Evolutionary conservation across 106 monocot species (phyloP), one percentile per base, ranked within the genome.

Genomic region (Phalaenopsis equestris): DNA sequence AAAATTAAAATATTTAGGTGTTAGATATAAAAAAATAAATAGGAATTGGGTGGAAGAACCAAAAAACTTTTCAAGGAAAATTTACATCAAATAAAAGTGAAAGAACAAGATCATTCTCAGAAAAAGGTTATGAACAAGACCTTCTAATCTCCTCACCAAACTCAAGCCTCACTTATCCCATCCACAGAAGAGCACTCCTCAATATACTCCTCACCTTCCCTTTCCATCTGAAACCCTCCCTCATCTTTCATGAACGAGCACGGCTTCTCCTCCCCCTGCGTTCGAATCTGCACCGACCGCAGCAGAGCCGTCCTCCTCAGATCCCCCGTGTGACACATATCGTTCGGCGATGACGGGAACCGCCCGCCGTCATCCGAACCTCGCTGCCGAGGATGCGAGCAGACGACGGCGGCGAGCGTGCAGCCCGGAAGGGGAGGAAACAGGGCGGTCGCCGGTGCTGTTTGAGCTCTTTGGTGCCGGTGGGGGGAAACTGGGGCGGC

Each of bases 321-420:
- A 75, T 97, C 96, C 11, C 82, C 90, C 1, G 84, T 80, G 77
- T 97, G 94, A 85, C 96, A 97, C 75, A 89, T 85, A 73, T 97
- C 96, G 68, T 90, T 94, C 2, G 94, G 96, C 9, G 96, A 97
- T 1, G 94, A 94, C 37, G 96, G 96, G 57, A 92, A 94, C 61
- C 96, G 85, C 8, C 83, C 87, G 78, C 94, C 94, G 14, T 90
- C 81, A 5, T 97, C 96, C 5, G 93, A 84, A 10, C 94, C 89
- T 46, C 88, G 88, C 21, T 83, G 91, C 11, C 96, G 91, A 55
- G 84, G 47, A 46, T 88, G 85, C 14, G 87, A 85, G 74, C 93
- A 93, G 55, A 85, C 83, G 11, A 85, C 87, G 6, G 95, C 15
- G 45, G 87, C 42, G 30, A 89, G 87, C 10, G 79, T 79, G 80